A percentile compares a stretch with the other conserved stretches of the same genome.
phyloP scores from a whole-genome alignment of 495 filamentous ascomycete genomes.

The Aspergillus bridgeri region DNA sequence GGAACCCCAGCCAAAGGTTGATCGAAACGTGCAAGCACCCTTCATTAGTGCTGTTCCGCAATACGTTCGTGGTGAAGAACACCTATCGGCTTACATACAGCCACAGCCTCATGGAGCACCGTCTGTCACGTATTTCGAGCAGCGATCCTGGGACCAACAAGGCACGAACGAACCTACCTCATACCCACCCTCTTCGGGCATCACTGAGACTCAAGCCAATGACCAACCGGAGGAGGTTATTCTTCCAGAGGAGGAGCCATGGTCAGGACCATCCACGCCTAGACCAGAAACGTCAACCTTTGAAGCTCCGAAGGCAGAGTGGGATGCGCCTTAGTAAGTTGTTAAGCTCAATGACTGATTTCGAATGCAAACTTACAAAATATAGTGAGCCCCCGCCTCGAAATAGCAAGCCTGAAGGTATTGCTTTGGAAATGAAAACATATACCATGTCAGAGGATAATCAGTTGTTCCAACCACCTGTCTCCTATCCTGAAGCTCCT shows the following conservation, averaged over 20 bases:
- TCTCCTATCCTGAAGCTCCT: constrained; percentile 74
- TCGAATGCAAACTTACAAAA: constrained; percentile 20
- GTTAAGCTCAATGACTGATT: not conserved
- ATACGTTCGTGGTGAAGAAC: constrained; percentile 46
- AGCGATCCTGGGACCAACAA: constrained; percentile 6
- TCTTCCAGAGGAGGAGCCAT: constrained; percentile 21
- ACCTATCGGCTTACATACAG: constrained; percentile 34
- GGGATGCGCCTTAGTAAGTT: constrained; percentile 64
- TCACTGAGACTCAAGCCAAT: constrained; percentile 14
- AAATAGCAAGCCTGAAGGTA: constrained; percentile 72
- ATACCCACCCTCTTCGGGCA: constrained; percentile 2
- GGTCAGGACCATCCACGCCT: constrained; percentile 31
- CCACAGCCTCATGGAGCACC: constrained; percentile 14
- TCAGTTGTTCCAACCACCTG: constrained; percentile 68
- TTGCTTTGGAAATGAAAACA: constrained; percentile 64
- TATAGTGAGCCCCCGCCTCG: constrained; percentile 68
- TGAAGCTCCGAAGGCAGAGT: constrained; percentile 55
- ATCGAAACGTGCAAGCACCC: constrained; percentile 14
- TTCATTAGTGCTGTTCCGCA: constrained; percentile 40
- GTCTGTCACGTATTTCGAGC: constrained; percentile 9
- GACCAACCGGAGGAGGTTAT: constrained; percentile 38
- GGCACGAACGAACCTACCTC: constrained; percentile 3
- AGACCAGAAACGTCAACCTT: constrained; percentile 35
- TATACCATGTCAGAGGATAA: constrained; percentile 75
- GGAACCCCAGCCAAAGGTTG: not conserved